These are phyloP conservation scores for Triadica sebifera DNA, from an alignment of 345 rosid species.

Conservation along the genomic window DNA sequence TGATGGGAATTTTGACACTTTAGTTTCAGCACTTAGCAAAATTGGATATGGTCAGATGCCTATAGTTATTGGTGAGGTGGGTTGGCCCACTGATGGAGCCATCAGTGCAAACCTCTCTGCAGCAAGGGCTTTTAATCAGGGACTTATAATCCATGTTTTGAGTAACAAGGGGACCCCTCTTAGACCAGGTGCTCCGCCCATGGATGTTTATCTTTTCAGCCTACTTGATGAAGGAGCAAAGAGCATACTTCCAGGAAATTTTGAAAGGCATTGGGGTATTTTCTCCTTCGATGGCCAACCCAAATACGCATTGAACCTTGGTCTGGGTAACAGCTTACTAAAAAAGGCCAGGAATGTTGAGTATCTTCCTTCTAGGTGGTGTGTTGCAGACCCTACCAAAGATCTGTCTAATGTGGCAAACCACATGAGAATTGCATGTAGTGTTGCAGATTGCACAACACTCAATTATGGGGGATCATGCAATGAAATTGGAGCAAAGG, in stretches of 20 bases:
- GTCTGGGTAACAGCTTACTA: conserved; percentile 62
- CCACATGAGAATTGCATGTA: conserved; percentile 77
- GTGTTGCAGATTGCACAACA: conserved; percentile 85
- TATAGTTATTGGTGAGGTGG: conserved; percentile 87
- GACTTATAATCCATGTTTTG: conserved; percentile 63
- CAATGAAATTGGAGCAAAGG: conserved; percentile 76
- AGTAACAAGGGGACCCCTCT: conserved; percentile 86
- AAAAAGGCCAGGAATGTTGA: conserved; percentile 68
- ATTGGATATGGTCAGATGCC: conserved; percentile 90
- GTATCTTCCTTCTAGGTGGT: conserved; percentile 93
- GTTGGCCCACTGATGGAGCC: conserved; percentile 96
- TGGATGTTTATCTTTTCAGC: conserved; percentile 82
- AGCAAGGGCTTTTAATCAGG: conserved; percentile 86
- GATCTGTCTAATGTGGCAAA: conserved; percentile 63
- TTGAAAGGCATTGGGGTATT: conserved; percentile 97
- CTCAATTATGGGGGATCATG: conserved; percentile 88
- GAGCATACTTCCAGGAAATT: conserved; percentile 74
- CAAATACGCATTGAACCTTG: conserved; percentile 75
- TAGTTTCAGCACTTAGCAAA: conserved; percentile 78
- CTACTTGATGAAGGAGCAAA: conserved; percentile 93
- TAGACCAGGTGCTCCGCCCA: conserved; percentile 72
- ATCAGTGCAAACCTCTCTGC: conserved; percentile 77
- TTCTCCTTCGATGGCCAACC: conserved; percentile 98
- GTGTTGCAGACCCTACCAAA: conserved; percentile 72
- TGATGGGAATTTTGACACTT: conserved; percentile 91